Conservation (phyloP, 73 alveolate species). For the Stentor roeselii region DNA sequence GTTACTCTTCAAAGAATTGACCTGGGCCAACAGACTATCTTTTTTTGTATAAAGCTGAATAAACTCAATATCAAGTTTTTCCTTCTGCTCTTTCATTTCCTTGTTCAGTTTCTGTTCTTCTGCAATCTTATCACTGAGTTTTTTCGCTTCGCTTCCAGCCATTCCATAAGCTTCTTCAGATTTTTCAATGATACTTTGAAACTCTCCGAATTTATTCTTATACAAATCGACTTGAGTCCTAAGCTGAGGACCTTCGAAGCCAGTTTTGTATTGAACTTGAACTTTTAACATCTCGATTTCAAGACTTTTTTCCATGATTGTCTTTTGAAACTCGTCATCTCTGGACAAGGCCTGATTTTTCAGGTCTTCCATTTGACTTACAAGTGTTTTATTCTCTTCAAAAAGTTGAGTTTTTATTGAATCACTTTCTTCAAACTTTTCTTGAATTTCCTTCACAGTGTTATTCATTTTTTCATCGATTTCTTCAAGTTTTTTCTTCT, state of each 20-base stretch:
- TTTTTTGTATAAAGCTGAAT: background rate
- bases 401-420: background rate
- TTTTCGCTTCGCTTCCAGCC: background rate
- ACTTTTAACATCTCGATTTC: background rate
- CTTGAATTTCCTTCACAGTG: background rate
- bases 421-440: constrained; percentile 11
- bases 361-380: background rate
- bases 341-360: background rate
- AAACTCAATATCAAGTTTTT: background rate
- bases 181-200: background rate
- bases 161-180: background rate
- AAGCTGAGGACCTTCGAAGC: constrained; percentile 6
- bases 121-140: background rate
- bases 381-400: background rate
- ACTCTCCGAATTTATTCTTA: constrained; percentile 5
- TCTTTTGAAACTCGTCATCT: constrained; percentile 17
- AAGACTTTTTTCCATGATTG: background rate
- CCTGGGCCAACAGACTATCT: background rate
- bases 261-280: constrained; percentile 13
- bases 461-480: background rate
- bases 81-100: background rate
- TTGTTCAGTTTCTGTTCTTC: background rate
- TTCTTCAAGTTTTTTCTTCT: background rate
- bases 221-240: constrained; percentile 14
- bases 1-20: background rate